Evolutionary conservation across 73 alveolate species (phyloP), one percentile per base, ranked within the genome.

Genomic region (Paramecium octaurelia): DNA sequence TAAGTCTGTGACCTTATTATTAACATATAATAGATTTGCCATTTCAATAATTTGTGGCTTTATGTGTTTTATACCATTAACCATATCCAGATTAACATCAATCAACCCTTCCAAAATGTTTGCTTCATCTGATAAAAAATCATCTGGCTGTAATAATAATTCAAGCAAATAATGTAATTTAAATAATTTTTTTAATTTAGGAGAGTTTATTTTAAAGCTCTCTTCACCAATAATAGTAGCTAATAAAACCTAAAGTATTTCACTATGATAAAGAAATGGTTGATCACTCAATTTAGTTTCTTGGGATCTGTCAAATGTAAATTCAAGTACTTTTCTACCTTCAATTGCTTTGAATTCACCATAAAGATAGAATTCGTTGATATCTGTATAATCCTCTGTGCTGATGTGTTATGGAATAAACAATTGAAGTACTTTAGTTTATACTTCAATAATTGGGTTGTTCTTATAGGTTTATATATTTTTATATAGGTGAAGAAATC

Each of bases 211-310:
- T 40, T 77, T 70, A 24, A 83, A 89, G 10, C 92, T 70, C 54
- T 89, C 94, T 21, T 89, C 94, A 24, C 94, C 94, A 24, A 70
- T 64, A 10, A 89, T 59, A 11, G 90, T 89, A 8, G 68, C 38
- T 11, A 89, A 43, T 36, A 89, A 89, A 0, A 89, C 86, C 12
- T 89, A 58, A 1, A 89, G 40, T n/a, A 89, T 77, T 71, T 89
- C 94, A 20, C 89, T 64, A 71, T 89, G 94, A 71, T 89, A 89
- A 6, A 70, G 44, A 46, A 35, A 89, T 14, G 94, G 94, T 44
- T 59, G 64, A 89, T 89, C 94, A 20, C 46, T 23, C n/a, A 80
- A 21, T 80, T 42, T 44, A 11, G 76, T 18, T 44, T 42, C 70
- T 2, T 0, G 18, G 1, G 76, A 24, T 35, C 24, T 48, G 21